A percentile compares a stretch with the other conserved stretches of the same genome.
Evolutionary conservation across 2,329 filamentous ascomycete species (phyloP).

Genomic region (Aspergillus sojae): DNA sequence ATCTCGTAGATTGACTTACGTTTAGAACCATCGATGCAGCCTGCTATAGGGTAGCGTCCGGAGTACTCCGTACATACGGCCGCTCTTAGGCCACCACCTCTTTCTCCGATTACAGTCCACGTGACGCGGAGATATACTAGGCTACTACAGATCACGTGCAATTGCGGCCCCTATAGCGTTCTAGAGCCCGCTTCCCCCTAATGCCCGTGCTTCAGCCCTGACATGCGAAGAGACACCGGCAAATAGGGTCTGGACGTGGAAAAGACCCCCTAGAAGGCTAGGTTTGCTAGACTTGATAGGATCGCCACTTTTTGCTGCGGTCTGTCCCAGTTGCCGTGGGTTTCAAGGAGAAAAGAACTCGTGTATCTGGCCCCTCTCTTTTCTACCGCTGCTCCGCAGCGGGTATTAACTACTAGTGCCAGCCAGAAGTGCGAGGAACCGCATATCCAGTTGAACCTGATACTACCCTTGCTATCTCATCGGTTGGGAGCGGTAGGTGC

Average conservation of each 20-base stretch:
- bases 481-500: background rate
- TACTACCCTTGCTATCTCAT: background rate
- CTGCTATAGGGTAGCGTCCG: background rate
- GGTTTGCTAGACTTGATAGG: conserved; percentile 13
- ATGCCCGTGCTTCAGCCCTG: conserved; percentile 23
- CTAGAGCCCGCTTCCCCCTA: conserved; percentile 24
- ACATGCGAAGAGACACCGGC: conserved; percentile 15
- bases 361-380: conserved; percentile 14
- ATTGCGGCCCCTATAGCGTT: conserved; percentile 20
- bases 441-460: conserved; percentile 2
- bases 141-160: conserved; percentile 14
- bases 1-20: background rate
- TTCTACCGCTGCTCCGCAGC: conserved; percentile 27
- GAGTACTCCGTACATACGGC: background rate
- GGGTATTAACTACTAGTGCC: conserved; percentile 18
- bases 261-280: conserved; percentile 8
- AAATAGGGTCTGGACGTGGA: conserved; percentile 8
- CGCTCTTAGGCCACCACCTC: background rate
- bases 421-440: conserved; percentile 22
- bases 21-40: background rate
- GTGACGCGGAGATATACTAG: conserved; percentile 6
- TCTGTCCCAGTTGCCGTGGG: conserved; percentile 6
- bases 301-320: conserved; percentile 1
- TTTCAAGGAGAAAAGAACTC: conserved; percentile 13
- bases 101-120: conserved; percentile 4